Conservation (phyloP, 192 early-diverging fungal species). For the Lobosporangium transversale region DNA sequence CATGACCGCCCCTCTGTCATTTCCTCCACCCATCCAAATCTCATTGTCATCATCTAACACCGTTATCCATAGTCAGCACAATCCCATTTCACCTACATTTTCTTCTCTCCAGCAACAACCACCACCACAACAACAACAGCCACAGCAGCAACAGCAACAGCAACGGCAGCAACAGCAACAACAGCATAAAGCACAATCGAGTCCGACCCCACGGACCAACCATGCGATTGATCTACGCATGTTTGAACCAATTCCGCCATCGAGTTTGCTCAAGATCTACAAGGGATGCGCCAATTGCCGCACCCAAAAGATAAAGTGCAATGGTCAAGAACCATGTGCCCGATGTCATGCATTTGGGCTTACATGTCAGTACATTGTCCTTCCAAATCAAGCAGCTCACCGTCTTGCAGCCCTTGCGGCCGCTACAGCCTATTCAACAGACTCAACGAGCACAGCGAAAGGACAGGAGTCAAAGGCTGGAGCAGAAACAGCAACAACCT, state of each 20-base stretch:
- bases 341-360: slow-evolving; percentile 44
- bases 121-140: too few species aligned
- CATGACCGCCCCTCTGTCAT: slow-evolving; percentile 9
- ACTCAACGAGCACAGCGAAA: neutral
- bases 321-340: slow-evolving; percentile 42
- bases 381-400: slow-evolving; percentile 47
- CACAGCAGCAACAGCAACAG: too few species aligned
- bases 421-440: neutral
- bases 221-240: slow-evolving; percentile 50
- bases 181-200: too few species aligned
- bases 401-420: slow-evolving; percentile 14
- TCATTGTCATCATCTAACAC: neutral
- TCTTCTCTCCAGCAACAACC: neutral
- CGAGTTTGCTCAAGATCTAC: slow-evolving; percentile 50
- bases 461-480: too few species aligned
- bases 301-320: slow-evolving; percentile 54
- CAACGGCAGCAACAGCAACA: too few species aligned
- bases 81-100: too few species aligned
- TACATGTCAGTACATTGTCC: slow-evolving; percentile 50
- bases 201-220: slow-evolving; percentile 20
- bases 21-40: neutral
- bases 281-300: slow-evolving; percentile 53
- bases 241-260: slow-evolving; percentile 52
- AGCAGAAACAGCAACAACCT: too few species aligned
- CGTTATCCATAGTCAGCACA: slow-evolving; percentile 3